A percentile compares a stretch with the other conserved stretches of the same genome.
Evolutionary conservation across 352 stramenopile genomes (phyloP).

Genomic region (Elongisporangium undulatum): DNA sequence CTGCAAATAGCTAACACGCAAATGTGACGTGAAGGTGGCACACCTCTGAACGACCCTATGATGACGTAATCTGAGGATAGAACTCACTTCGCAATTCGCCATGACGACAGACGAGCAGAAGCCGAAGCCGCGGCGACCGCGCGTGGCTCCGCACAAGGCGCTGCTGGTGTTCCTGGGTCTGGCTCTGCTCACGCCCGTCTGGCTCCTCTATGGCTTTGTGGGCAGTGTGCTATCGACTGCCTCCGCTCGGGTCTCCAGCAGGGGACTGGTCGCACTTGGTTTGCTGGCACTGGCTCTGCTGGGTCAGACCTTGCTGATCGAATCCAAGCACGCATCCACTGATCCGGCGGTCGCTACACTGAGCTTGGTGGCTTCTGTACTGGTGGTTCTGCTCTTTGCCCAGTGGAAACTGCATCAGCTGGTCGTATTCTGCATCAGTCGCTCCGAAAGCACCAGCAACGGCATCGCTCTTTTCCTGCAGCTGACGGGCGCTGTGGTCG

Average conservation of each 20-base stretch:
- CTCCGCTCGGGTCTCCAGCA: constrained; percentile 14
- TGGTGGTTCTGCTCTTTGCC: constrained; percentile 31
- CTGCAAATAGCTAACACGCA: background rate
- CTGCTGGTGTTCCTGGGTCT: constrained; percentile 17
- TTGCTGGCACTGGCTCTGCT: constrained; percentile 12
- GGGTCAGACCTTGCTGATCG: constrained; percentile 15
- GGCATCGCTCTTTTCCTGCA: constrained; percentile 20
- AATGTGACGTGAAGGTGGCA: background rate
- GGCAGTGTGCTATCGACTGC: constrained; percentile 32
- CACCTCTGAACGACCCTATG: background rate
- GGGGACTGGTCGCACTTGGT: constrained; percentile 17
- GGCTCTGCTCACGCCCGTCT: constrained; percentile 33
- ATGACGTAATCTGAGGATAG: background rate
- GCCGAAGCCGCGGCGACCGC: constrained; percentile 5
- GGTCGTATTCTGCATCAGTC: constrained; percentile 30
- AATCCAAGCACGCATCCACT: constrained; percentile 1
- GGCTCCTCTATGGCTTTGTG: constrained; percentile 34
- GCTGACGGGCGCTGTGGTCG: constrained; percentile 17
- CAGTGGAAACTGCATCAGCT: constrained; percentile 42
- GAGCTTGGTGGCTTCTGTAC: constrained; percentile 10
- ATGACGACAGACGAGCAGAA: background rate
- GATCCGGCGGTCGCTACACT: background rate
- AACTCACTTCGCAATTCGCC: background rate
- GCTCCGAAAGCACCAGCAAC: constrained; percentile 13
- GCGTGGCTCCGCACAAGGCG: constrained; percentile 17